Conservation (phyloP, 257 asterid genomes). For the Lycium ferocissimum region DNA sequence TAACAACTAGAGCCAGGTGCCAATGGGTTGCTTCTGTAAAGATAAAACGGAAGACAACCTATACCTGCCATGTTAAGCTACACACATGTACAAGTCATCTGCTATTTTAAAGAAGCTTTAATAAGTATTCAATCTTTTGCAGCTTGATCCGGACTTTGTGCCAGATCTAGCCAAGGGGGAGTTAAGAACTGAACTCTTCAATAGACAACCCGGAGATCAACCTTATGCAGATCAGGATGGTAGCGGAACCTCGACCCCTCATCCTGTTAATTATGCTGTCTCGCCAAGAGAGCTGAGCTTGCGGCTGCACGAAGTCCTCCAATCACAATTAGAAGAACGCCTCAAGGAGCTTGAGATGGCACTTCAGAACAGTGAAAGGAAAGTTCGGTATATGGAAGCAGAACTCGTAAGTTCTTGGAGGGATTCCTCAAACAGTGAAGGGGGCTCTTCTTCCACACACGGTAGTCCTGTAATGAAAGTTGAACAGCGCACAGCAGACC, state of each 20-base stretch:
- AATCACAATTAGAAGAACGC: slow-evolving; percentile 77
- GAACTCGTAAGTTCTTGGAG: slow-evolving; percentile 39
- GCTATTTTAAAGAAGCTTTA: slow-evolving; percentile 17
- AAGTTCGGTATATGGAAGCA: slow-evolving; percentile 48
- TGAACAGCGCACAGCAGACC: slow-evolving; percentile 39
- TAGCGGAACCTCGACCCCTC: slow-evolving; percentile 59
- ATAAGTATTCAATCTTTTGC: slow-evolving; percentile 39
- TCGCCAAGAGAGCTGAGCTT: slow-evolving; percentile 83
- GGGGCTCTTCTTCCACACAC: slow-evolving; percentile 43
- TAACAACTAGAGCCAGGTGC: not conserved
- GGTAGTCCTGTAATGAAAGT: slow-evolving; percentile 49
- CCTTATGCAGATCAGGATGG: slow-evolving; percentile 55
- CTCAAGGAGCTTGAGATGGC: slow-evolving; percentile 78
- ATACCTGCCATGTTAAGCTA: not conserved
- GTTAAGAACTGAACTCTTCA: slow-evolving; percentile 53
- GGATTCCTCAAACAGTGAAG: slow-evolving; percentile 45
- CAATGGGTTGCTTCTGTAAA: not conserved
- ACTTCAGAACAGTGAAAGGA: slow-evolving; percentile 66
- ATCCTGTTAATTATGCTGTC: slow-evolving; percentile 60
- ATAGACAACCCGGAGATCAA: slow-evolving; percentile 36
- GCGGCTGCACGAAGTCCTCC: slow-evolving; percentile 81
- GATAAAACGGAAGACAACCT: not conserved
- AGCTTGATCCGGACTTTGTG: slow-evolving; percentile 61
- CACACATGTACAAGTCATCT: not conserved
- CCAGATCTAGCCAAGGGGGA: slow-evolving; percentile 58